Conservation (phyloP, 208 protist genomes). For the Acanthamoeba triangularis region DNA sequence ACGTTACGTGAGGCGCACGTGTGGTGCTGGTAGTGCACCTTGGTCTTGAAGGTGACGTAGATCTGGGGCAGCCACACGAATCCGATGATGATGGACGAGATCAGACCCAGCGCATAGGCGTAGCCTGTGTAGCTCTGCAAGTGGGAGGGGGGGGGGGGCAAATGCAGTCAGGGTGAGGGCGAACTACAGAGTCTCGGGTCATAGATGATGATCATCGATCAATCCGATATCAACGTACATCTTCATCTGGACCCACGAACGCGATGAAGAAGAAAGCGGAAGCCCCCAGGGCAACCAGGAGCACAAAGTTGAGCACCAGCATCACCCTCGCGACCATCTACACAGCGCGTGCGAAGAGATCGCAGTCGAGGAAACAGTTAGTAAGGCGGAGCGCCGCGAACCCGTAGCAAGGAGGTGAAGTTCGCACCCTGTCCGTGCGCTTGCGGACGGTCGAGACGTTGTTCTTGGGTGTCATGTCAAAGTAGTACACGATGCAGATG, state of each 20-base stretch:
- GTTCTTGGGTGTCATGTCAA: background rate
- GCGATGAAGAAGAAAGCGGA: slow-evolving; percentile 4
- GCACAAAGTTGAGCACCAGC: slow-evolving; percentile 25
- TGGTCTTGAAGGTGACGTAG: slow-evolving; percentile 3
- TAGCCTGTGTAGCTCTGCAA: slow-evolving; percentile 21
- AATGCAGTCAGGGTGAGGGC: background rate
- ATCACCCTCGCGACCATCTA: background rate
- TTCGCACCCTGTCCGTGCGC: background rate
- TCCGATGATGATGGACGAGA: slow-evolving; percentile 61
- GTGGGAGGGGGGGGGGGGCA: background rate
- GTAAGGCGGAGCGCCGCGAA: background rate
- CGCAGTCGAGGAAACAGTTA: background rate
- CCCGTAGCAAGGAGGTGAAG: background rate
- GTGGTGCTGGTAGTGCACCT: background rate
- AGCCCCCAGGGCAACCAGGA: background rate
- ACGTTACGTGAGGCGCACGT: background rate
- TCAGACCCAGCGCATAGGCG: slow-evolving; percentile 34
- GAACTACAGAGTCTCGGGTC: background rate
- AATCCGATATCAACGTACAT: background rate
- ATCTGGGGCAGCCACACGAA: slow-evolving; percentile 70
- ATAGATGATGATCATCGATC: background rate
- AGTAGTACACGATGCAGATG: slow-evolving; percentile 40
- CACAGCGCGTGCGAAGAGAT: background rate
- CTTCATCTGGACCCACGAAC: background rate
- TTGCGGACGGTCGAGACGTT: background rate